These are phyloP conservation scores for Urostyla sp. DNA, from an alignment of 73 alveolate genomes.

Conservation along the genomic window DNA sequence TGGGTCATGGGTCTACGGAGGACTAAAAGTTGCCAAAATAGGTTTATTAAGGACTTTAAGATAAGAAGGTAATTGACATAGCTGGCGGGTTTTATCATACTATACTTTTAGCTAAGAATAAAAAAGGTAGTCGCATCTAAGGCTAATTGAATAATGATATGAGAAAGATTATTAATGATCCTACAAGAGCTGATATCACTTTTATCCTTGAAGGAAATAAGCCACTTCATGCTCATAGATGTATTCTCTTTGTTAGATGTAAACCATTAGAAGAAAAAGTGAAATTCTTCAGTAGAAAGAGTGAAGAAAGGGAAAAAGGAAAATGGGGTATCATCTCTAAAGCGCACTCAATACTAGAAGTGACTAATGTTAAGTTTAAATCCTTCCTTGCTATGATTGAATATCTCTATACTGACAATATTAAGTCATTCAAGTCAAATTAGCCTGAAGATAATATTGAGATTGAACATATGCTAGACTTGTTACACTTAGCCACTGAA, in stretches of 20 bases:
- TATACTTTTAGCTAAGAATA: conserved; percentile 49
- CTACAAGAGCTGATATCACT: conserved; percentile 64
- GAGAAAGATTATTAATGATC: conserved; percentile 59
- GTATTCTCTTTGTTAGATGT: conserved; percentile 63
- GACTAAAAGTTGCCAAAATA: conserved; percentile 48
- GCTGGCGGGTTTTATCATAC: conserved; percentile 79
- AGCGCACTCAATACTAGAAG: conserved; percentile 41
- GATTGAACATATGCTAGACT: conserved; percentile 50
- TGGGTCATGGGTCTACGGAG: conserved; percentile 73
- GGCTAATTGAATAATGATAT: conserved; percentile 51
- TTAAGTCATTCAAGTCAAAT: conserved; percentile 30
- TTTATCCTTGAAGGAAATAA: conserved; percentile 50
- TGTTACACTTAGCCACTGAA: conserved; percentile 42
- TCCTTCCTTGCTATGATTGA: conserved; percentile 53
- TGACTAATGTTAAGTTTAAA: conserved; percentile 13
- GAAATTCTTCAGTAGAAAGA: conserved; percentile 18
- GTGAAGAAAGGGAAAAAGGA: conserved; percentile 44
- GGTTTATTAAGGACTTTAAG: conserved; percentile 46
- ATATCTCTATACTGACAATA: conserved; percentile 52
- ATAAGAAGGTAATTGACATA: conserved; percentile 58
- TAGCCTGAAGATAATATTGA: conserved; percentile 41
- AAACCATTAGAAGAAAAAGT: conserved; percentile 42
- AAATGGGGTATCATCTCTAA: conserved; percentile 24
- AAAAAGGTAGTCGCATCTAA: conserved; percentile 18
- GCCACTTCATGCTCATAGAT: conserved; percentile 63